Base-by-base conservation (phyloP, 768 basidiomycete species). In the Russula foetens region DNA sequence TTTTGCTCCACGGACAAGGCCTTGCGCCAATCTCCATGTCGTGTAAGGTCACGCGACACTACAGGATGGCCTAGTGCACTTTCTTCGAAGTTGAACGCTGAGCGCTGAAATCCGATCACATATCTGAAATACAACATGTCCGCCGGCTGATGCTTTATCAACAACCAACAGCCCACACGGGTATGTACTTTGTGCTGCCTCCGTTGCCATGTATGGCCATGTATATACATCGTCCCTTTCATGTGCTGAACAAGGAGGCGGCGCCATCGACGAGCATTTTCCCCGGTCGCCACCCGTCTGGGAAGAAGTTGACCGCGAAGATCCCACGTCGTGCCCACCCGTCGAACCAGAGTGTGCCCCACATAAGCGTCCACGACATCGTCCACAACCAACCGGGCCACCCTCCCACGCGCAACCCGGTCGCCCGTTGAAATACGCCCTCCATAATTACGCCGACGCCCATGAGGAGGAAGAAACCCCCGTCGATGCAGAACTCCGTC, bases 381-480 rank as follows among this genome's bases (percentile, higher is more conserved):
- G 75, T 71, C 87, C 86, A 90, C 17, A 79, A 29, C 70, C 75
- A 73, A 4, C 86, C 85, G 0, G 67, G 4, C 56, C 72, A 53
- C 4, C 85, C 87, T 43, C 71, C 69, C 6, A 84, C 80, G 41
- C 73, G 74, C 45, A 60, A 67, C n/a, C 83, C 79, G 0, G 78
- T 81, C 19, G 65, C 21, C 1, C 59, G 64, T 63, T 72, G 77
- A 77, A 76, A 87, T 9, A 68, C 55, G 23, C 70, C 65, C 69
- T 88, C 86, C 33, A 83, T 46, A 1, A 79, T 52, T 8, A 82
- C 64, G 1, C 83, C 83, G 1, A 83, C 65, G 12, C 79, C 84
- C 63, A 79, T 82, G 67, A 82, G 69, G 48, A 86, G 43, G 67
- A 86, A 88, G 68, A 81, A 85, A 1, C 78, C 79, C 1, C 72